Conservation (phyloP, 2,329 filamentous ascomycete species). For the Epicoccum nigrum region DNA sequence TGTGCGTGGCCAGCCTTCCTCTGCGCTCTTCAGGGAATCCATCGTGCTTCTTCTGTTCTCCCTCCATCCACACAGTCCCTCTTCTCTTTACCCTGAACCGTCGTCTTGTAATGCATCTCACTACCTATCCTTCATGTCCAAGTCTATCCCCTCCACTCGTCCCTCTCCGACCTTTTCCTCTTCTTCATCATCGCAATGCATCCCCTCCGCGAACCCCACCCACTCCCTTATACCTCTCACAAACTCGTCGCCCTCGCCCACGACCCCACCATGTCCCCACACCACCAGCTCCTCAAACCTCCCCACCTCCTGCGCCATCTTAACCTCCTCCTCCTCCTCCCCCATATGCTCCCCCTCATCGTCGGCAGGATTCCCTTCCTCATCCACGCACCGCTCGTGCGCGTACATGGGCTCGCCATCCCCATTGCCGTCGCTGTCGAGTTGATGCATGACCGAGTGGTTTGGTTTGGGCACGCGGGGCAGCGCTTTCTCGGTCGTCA, state of each 20-base stretch:
- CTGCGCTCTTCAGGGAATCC: no score
- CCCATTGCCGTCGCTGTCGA: no score
- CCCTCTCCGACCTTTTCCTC: neutral
- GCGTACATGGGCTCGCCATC: no score
- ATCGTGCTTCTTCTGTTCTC: no score
- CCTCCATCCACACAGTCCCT: no score
- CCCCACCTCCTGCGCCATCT: constrained; percentile 65
- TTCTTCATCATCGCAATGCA: constrained; percentile 37
- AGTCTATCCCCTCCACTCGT: neutral
- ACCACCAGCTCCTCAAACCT: constrained; percentile 77
- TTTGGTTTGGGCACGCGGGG: constrained; percentile 17
- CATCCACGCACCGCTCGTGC: no score
- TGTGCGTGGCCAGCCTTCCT: no score
- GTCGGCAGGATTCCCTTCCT: neutral
- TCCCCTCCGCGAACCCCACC: constrained; percentile 72
- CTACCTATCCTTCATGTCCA: no score
- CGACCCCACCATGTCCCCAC: constrained; percentile 80
- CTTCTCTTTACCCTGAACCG: no score
- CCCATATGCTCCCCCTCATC: constrained; percentile 29
- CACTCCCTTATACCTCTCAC: constrained; percentile 80
- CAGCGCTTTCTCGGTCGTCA: constrained; percentile 34
- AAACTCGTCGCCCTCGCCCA: constrained; percentile 71
- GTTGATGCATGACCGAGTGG: no score
- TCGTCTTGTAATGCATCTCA: no score
- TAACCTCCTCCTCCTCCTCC: constrained; percentile 34